Evolutionary conservation across 1,139 yeast genomes (phyloP).

Genomic region (Kodamaea fungicola): DNA sequence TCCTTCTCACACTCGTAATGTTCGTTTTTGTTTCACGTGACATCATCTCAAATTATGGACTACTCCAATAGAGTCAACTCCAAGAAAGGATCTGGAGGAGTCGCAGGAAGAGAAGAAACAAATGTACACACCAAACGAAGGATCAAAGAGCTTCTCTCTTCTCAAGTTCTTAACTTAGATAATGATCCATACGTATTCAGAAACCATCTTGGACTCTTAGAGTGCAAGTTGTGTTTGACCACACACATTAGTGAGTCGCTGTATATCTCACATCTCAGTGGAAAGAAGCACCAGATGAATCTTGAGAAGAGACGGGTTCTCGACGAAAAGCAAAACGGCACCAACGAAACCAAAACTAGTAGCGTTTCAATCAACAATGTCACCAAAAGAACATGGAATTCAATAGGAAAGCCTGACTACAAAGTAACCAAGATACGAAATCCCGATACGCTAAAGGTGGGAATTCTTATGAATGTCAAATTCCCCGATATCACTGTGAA

Average conservation of each 20-base stretch:
- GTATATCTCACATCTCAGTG: slow-evolving; percentile 76
- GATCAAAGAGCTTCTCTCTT: slow-evolving; percentile 59
- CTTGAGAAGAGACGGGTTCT: slow-evolving; percentile 54
- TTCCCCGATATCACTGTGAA: slow-evolving; percentile 47
- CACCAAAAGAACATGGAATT: slow-evolving; percentile 48
- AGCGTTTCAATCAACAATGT: slow-evolving; percentile 16
- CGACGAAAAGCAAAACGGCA: slow-evolving; percentile 30
- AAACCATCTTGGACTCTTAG: slow-evolving; percentile 71
- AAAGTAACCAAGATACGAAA: slow-evolving; percentile 66
- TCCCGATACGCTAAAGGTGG: slow-evolving; percentile 52
- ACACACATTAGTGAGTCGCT: slow-evolving; percentile 74
- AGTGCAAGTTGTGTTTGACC: slow-evolving; percentile 74
- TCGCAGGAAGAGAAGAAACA: slow-evolving; percentile 66
- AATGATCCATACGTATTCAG: slow-evolving; percentile 75
- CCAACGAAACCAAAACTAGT: background rate
- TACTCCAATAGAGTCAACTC: slow-evolving; percentile 44
- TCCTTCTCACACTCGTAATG: no score
- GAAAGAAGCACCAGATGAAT: slow-evolving; percentile 69
- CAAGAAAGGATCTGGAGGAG: slow-evolving; percentile 61
- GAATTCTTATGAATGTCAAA: slow-evolving; percentile 58
- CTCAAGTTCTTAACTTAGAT: slow-evolving; percentile 59
- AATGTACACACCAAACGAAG: slow-evolving; percentile 66
- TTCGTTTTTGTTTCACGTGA: no score
- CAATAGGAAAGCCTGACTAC: slow-evolving; percentile 72
- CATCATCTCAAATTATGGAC: slow-evolving; percentile 28